Evolutionary conservation across 2,329 filamentous ascomycete species (phyloP).

Genomic region (Fusarium sp.): DNA sequence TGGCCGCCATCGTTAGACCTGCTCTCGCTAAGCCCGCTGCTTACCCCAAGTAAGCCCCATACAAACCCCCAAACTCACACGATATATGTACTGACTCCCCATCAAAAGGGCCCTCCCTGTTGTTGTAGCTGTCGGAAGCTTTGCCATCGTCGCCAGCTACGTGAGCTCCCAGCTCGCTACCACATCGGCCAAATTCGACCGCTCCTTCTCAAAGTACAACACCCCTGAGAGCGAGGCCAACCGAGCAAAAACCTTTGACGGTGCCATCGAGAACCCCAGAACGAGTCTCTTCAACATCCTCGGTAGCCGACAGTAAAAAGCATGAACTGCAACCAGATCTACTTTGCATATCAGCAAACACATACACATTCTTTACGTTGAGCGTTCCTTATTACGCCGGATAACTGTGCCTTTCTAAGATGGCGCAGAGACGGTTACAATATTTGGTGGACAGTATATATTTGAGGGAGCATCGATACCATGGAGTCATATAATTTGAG

Average conservation of each 20-base stretch:
- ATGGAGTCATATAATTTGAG: conserved; percentile 14
- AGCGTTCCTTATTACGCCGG: conserved; percentile 35
- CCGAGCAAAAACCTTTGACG: conserved; percentile 49
- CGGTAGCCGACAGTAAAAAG: conserved; percentile 45
- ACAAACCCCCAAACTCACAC: background rate
- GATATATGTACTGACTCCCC: conserved; percentile 4
- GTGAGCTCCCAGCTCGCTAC: conserved; percentile 49
- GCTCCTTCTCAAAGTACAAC: conserved; percentile 54
- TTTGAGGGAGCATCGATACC: conserved; percentile 29
- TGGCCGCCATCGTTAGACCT: conserved; percentile 29
- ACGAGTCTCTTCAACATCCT: conserved; percentile 51
- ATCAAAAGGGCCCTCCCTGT: conserved; percentile 30
- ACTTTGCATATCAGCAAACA: background rate
- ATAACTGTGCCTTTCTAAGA: background rate
- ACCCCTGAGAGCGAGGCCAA: conserved; percentile 52
- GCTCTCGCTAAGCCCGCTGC: conserved; percentile 21
- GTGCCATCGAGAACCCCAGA: conserved; percentile 49
- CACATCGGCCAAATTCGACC: conserved; percentile 52
- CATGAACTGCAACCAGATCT: background rate
- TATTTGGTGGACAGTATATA: conserved; percentile 7
- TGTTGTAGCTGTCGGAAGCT: conserved; percentile 36
- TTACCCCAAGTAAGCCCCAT: conserved; percentile 31
- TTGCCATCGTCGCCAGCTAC: conserved; percentile 48
- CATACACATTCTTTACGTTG: conserved; percentile 24
- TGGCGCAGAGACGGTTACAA: conserved; percentile 1